Base-by-base conservation (phyloP, 305 asterid species). In the Fraxinus albicans region DNA sequence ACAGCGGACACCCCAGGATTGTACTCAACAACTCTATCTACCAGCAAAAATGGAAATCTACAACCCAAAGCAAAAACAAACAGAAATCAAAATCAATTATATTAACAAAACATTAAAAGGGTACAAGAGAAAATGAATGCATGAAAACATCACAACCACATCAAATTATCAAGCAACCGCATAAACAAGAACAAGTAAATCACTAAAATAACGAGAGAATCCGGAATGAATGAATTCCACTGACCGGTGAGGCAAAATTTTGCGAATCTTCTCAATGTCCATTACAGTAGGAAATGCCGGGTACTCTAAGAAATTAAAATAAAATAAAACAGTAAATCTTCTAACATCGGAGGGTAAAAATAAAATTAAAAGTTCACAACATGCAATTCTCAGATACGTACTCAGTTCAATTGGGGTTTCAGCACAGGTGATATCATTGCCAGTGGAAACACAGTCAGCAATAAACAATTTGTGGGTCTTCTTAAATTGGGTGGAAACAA, bases 1-100 rank as follows among this genome's bases (percentile, higher is more conserved):
- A 95, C 99, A 17, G 91, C 98, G 0, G 99, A 91, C 77, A 94
- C 97, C 80, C 98, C 97, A 0, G 99, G 95, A 81, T 42, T 89
- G 88, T 93, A 92, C 81, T 94, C 97, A 81, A 94, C 86, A 87
- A 94, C 98, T 90, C 99, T 91, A 91, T 95, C 99, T 84, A 95
- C 97, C 60, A 95, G 84, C 86, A 95, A 88, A 89, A 95, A 95
- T 4, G 97, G 99, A 86, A 87, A 95, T n/a, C 99, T 93, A 86
- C 87, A 86, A 74, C 53, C 72, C 63, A 81, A 77, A 77, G 40
- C 23, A 60, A 21, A 80, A 21, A 69, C 60, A 44, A 13, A 3
- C 36, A 29, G 19, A 27, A 0, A 7, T 33, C 25, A 81, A 72
- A 78, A 50, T 85, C 82, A 50, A 80, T 81, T 69, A 80, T 2